These are phyloP conservation scores for Erythrobasidium yunnanense DNA, from an alignment of 768 basidiomycete species.

Conservation along the genomic window DNA sequence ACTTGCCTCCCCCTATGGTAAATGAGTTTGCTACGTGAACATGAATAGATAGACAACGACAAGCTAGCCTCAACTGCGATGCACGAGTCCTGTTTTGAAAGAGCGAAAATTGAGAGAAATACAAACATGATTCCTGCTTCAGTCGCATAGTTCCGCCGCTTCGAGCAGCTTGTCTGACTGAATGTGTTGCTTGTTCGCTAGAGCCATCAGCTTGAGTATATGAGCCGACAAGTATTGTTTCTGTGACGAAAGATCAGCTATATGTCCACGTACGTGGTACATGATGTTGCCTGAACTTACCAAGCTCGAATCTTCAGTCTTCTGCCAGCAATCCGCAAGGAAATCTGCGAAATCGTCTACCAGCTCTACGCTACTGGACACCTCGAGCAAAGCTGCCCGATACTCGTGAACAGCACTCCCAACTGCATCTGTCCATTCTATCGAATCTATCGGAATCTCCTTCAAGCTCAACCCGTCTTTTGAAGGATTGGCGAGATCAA, in stretches of 20 bases:
- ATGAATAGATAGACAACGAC: too few relatives aligned
- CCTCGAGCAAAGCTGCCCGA: neutral
- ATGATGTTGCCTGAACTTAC: neutral
- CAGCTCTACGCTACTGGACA: neutral
- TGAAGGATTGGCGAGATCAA: neutral
- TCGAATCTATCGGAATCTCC: neutral
- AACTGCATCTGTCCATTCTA: slow-evolving; percentile 7
- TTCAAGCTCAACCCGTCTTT: neutral
- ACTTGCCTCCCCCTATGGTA: too few relatives aligned
- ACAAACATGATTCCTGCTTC: too few relatives aligned
- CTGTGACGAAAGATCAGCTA: neutral
- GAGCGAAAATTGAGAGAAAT: too few relatives aligned
- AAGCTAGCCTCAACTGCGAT: too few relatives aligned
- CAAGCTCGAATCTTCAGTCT: neutral
- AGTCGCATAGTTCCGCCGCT: neutral
- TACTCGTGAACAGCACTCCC: neutral
- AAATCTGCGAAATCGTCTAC: neutral
- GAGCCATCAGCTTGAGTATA: neutral
- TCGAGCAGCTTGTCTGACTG: neutral
- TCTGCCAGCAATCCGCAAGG: neutral
- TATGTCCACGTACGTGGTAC: neutral
- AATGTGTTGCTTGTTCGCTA: neutral
- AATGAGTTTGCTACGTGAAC: too few relatives aligned
- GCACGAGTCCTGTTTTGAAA: too few relatives aligned
- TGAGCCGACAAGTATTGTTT: neutral